phyloP scores from a whole-genome alignment of 441 rosid species.

The Eugenia klotzschiana region DNA sequence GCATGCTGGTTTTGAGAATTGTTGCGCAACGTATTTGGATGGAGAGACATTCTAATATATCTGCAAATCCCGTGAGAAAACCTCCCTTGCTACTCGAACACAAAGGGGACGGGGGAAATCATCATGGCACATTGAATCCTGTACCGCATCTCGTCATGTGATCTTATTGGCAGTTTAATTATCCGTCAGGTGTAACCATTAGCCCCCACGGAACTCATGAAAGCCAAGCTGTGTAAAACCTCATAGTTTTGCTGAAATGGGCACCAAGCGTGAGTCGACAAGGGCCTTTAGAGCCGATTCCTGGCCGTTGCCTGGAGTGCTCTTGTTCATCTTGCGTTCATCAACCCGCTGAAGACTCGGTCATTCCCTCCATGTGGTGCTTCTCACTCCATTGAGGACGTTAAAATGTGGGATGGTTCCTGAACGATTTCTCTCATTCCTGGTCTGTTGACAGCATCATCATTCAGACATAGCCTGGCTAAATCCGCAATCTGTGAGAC shows the following conservation, averaged over 20 bases:
- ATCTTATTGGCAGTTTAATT: background rate
- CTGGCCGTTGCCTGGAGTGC: background rate
- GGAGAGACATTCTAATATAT: background rate
- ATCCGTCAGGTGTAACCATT: background rate
- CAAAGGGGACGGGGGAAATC: background rate
- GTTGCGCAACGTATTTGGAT: background rate
- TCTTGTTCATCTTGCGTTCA: constrained; percentile 6
- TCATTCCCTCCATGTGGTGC: constrained; percentile 14
- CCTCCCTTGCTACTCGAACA: background rate
- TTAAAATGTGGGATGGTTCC: constrained; percentile 10
- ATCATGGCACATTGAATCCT: background rate
- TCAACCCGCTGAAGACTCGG: constrained; percentile 1
- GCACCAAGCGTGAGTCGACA: background rate
- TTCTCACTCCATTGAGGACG: constrained; percentile 20
- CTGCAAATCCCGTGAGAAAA: background rate
- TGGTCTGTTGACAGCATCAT: constrained; percentile 16
- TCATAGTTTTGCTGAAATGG: background rate
- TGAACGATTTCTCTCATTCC: constrained; percentile 25
- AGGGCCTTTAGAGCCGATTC: background rate
- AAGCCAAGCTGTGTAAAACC: background rate
- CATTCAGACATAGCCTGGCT: constrained; percentile 11
- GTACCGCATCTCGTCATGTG: background rate
- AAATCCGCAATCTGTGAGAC: constrained; percentile 22
- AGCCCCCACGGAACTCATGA: background rate
- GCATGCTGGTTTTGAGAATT: background rate